Evolutionary conservation across 108 stramenopile genomes (phyloP), one percentile per base, ranked within the genome.

Genomic region (Schizochytrium sp.): DNA sequence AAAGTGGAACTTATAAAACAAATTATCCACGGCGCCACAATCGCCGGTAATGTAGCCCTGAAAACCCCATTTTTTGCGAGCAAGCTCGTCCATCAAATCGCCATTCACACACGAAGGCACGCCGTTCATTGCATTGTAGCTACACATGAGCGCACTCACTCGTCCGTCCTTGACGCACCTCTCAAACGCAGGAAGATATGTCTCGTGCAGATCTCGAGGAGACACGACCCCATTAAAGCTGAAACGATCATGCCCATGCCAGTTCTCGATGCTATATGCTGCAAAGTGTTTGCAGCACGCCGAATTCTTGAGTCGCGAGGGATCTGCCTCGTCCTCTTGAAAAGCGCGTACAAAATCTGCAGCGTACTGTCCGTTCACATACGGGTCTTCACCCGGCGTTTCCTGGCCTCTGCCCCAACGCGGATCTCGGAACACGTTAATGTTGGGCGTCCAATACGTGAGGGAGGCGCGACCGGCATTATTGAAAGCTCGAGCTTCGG

Each of bases 81-180:
- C 87, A 4, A 90, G 60, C 12, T 83, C 58, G 12, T 91, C 88
- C 25, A 95, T 88, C 18, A 95, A 59, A 44, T 87, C 87, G 5
- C 57, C 55, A 60, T 94, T 93, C 28, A 95, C 92, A 88, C 95
- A 95, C 16, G 94, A 59, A 5, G 96, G 96, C 34, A 90, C 72
- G 5, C 95, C 95, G 91, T 95, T 95, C 41, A 95, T 88, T n/a
- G 94, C 93, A 88, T 96, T 95, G 92, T 96, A 96, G 34, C 91
- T 90, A 83, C 96, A 95, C 96, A 96, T 95, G 87, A 95, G 87
- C 43, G 94, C 91, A 5, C 90, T 89, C 6, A 90, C 93, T 0
- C 87, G 51, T 5, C 90, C 92, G 10, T 25, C 5, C 5, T 14
- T n/a, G 55, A 63, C 44, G 60, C 95, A 96, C 53, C 91, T 92